These are phyloP conservation scores for Trametes meyenii DNA, from an alignment of 768 basidiomycete genomes.

Conservation along the genomic window DNA sequence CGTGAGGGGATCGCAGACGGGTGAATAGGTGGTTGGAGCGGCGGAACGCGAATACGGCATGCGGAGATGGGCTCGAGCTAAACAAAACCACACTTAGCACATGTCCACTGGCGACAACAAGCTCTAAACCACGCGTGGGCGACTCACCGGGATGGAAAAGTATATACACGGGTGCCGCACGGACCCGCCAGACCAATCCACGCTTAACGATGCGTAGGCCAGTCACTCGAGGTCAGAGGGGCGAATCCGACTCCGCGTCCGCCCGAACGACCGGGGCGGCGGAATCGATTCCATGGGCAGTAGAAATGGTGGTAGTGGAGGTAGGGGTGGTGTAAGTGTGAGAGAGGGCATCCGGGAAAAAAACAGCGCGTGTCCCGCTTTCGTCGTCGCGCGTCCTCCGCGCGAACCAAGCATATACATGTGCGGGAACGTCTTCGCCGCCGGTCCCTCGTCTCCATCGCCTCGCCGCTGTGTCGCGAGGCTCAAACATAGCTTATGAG, in stretches of 20 bases:
- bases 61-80: neutral
- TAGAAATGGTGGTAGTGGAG: neutral
- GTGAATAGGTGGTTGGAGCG: no score
- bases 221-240: neutral
- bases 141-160: slow-evolving; percentile 9
- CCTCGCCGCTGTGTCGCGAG: slow-evolving; percentile 9
- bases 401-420: slow-evolving; percentile 15
- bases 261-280: neutral
- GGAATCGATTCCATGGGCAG: neutral
- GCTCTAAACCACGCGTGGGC: no score
- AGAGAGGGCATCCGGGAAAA: no score
- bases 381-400: slow-evolving; percentile 3
- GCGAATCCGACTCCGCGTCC: slow-evolving; percentile 6
- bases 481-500: slow-evolving; percentile 15
- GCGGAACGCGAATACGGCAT: neutral
- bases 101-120: neutral
- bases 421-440: slow-evolving; percentile 7
- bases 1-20: no score
- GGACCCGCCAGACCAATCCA: slow-evolving; percentile 8
- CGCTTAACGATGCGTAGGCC: neutral
- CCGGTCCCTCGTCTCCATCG: neutral
- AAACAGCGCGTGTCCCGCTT: slow-evolving; percentile 6
- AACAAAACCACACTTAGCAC: neutral
- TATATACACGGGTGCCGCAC: slow-evolving; percentile 21
- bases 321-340: no score